Percentiles rank a stretch among this genome's conserved stretches.
phyloP scores from a whole-genome alignment of 306 rosid genomes.

The Cyamopsis tetragonoloba region DNA sequence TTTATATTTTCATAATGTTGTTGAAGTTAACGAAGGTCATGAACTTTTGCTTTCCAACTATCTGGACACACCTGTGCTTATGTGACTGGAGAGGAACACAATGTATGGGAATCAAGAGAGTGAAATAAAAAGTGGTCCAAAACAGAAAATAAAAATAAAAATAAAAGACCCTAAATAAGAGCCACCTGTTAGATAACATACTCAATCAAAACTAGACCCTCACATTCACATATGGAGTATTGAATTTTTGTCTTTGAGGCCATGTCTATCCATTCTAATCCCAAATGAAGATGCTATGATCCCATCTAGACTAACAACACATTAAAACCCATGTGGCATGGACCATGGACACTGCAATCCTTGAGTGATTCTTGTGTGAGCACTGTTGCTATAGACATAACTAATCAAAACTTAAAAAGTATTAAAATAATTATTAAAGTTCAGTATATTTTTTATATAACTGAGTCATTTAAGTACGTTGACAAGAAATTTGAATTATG shows the following conservation, averaged over 20 bases:
- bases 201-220: slow-evolving; percentile 16
- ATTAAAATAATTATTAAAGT: too few relatives aligned
- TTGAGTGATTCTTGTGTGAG: too few relatives aligned
- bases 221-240: slow-evolving; percentile 24
- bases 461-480: too few relatives aligned
- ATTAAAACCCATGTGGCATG: slow-evolving; percentile 22
- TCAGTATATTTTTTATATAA: too few relatives aligned
- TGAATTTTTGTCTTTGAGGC: slow-evolving; percentile 20
- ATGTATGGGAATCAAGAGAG: background rate
- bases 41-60: slow-evolving; percentile 12
- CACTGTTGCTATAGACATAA: too few relatives aligned
- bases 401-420: too few relatives aligned
- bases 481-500: too few relatives aligned
- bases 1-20: slow-evolving; percentile 14
- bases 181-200: slow-evolving; percentile 18
- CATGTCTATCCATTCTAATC: slow-evolving; percentile 31
- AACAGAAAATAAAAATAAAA: slow-evolving; percentile 1
- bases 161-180: background rate
- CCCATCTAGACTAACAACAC: slow-evolving; percentile 8
- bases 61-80: background rate
- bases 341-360: slow-evolving; percentile 16
- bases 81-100: too few relatives aligned
- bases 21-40: background rate
- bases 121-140: slow-evolving; percentile 26
- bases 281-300: slow-evolving; percentile 14